Base-by-base conservation (phyloP, 2,329 filamentous ascomycete genomes). In the Rhexocercosporidium sp. region DNA sequence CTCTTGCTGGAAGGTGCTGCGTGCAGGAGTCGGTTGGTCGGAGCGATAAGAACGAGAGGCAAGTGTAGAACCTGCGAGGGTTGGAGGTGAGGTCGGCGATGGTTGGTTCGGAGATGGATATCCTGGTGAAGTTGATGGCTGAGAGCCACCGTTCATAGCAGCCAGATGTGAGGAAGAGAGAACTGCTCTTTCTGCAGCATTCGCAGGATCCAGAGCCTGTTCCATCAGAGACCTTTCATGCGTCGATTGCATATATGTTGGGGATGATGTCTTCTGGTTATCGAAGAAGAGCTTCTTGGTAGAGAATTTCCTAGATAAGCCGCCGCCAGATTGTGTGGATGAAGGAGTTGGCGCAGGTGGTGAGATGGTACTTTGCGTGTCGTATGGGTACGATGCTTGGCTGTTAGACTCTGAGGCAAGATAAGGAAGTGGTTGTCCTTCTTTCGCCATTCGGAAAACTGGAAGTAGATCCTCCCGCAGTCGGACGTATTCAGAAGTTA, bases 391-490 rank as follows among this genome's bases (percentile, higher is more conserved):
- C 8, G 72, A 70, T n/a, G 65, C 69, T 66, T 78, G 75, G 44
- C 73, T 66, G 59, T 75, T 71, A 44, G 66, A 64, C 12, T 75
- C 66, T 8, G 66, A 27, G 39, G 71, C 44, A 53, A 73, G 71
- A 69, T 83, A 83, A 31, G 94, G 94, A 25, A 98, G 83, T 41
- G 95, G 95, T 77, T 97, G 93, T 71, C 91, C 91, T 77, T 98
- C 94, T 81, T 98, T 98, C 75, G 90, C 92, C 76, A 97, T 89
- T 70, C 94, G 92, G 75, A 97, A 88, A 22, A 97, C 90, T 3
- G 96, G 95, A 37, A 98, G 84, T 76, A 97, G 88, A 77, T 99
- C 96, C 79, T 98, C 95, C 65, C 96, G 87, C 70, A 99, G 81
- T 72, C 93, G 90, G 73, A 92, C 87, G 78, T 97, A 97, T 77